Evolutionary conservation across 768 basidiomycete species (phyloP), one percentile per base, ranked within the genome.

Genomic region (Termitomyces sp.): DNA sequence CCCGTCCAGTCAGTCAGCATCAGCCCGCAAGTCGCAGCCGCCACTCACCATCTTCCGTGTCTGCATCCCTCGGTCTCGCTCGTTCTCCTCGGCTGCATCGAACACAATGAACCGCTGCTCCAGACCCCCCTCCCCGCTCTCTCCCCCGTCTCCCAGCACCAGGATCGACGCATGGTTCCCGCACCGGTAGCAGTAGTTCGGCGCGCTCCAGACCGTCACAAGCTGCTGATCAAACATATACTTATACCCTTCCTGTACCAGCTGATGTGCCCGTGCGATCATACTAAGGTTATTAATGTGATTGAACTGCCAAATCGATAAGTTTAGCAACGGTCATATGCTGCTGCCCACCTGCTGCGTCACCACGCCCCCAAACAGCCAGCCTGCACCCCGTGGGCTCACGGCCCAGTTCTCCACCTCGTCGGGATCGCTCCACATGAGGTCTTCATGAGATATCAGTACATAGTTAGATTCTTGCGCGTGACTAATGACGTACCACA

Each of bases 401-500:
- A 98, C 92, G 5, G 94, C 95, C 96, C 96, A 98, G 43, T 90
- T 94, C 41, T 92, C 89, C 41, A 96, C 88, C 44, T 96, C 92
- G 67, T 98, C 94, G 3, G 90, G 95, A 70, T 98, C 95, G 36
- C 91, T 94, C 96, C 96, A 98, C 94, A 98, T 97, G 13, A 98
- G 82, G 68, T 98, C 94, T 94, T 52, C n/a, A n/a, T 16, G 13
- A 36, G 5, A 52, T 16, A 20, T 13, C 20, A 45, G 14, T 43
- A 47, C 26, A 54, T 30, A 33, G 1, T 43, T 30, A 22, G 51
- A 32, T 28, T 33, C n/a, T 26, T 4, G 40, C 40, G 9, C 40
- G 43, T 33, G 24, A 46, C 48, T 43, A 20, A 16, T 14, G 45
- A 65, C 83, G 32, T 64, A 87, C 89, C 89, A 64, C 96, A 98